These are phyloP conservation scores for Dothiorella sarmentorum DNA, from an alignment of 2,329 filamentous ascomycete genomes.

Conservation along the genomic window DNA sequence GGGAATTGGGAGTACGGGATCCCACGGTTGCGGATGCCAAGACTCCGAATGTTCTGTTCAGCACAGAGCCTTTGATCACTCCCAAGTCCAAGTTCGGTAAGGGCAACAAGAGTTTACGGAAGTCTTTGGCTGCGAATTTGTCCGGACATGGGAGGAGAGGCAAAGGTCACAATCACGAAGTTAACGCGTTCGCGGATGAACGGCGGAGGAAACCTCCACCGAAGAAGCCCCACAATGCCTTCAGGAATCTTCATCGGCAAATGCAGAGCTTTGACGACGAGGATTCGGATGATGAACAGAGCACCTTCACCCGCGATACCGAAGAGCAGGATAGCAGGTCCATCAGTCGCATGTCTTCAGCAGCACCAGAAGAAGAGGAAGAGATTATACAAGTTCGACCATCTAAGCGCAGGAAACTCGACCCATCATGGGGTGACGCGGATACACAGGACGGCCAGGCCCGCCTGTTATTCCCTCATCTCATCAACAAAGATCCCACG, in stretches of 20 bases:
- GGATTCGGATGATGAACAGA: slow-evolving; percentile 75
- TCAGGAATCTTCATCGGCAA: slow-evolving; percentile 76
- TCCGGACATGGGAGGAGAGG: neutral
- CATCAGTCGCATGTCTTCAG: slow-evolving; percentile 63
- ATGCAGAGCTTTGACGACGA: slow-evolving; percentile 71
- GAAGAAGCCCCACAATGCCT: slow-evolving; percentile 61
- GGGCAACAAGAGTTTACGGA: slow-evolving; percentile 7
- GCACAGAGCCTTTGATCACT: slow-evolving; percentile 10
- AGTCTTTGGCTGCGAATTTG: slow-evolving; percentile 3
- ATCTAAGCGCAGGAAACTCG: slow-evolving; percentile 45
- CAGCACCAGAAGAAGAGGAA: slow-evolving; percentile 51
- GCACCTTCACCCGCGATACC: slow-evolving; percentile 68
- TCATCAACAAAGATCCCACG: slow-evolving; percentile 61
- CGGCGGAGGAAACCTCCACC: slow-evolving; percentile 53
- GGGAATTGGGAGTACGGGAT: slow-evolving; percentile 73
- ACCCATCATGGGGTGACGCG: slow-evolving; percentile 46
- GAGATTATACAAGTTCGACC: slow-evolving; percentile 45
- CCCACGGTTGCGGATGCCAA: slow-evolving; percentile 56
- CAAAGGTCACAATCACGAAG: slow-evolving; percentile 11
- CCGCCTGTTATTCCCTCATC: slow-evolving; percentile 46
- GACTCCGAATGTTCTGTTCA: slow-evolving; percentile 53
- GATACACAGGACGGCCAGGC: slow-evolving; percentile 49
- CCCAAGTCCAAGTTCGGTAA: slow-evolving; percentile 12
- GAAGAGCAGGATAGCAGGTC: slow-evolving; percentile 82
- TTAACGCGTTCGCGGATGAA: slow-evolving; percentile 56